phyloP scores from a whole-genome alignment of 1,284 basidiomycete genomes.

The Malassezia pachydermatis region DNA sequence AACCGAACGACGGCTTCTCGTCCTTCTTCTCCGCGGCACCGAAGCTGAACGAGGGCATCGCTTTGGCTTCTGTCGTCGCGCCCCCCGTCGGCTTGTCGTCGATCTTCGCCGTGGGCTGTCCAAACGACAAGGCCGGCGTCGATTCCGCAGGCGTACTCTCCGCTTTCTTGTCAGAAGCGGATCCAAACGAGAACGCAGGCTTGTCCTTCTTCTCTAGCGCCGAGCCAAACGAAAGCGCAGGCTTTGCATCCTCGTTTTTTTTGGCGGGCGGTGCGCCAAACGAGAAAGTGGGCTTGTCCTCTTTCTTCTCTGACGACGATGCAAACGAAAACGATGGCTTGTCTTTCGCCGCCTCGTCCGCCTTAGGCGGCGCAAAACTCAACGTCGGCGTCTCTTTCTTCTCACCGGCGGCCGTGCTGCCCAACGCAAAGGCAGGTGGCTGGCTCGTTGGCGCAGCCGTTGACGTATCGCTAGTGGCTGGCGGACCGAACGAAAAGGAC shows the following conservation, averaged over 20 bases:
- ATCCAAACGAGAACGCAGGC: slow-evolving; percentile 12
- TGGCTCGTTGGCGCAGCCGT: background rate
- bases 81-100: background rate
- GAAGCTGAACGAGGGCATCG: background rate
- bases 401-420: background rate
- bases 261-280: slow-evolving; percentile 21
- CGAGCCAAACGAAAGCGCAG: slow-evolving; percentile 12
- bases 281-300: slow-evolving; percentile 18
- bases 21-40: slow-evolving; percentile 3
- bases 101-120: background rate
- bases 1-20: slow-evolving; percentile 10
- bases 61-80: background rate
- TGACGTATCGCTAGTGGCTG: background rate
- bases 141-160: too few species aligned
- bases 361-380: background rate
- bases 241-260: slow-evolving; percentile 1
- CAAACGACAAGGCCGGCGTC: slow-evolving; percentile 12
- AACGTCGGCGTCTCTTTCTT: slow-evolving; percentile 6
- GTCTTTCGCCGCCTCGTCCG: background rate
- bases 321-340: slow-evolving; percentile 8
- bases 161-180: background rate
- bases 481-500: background rate
- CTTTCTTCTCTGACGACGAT: background rate
- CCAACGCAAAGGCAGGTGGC: slow-evolving; percentile 12
- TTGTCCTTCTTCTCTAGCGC: background rate